These are phyloP conservation scores for Crithidia acanthocephali DNA, from an alignment of 208 protist genomes.

Conservation along the genomic window DNA sequence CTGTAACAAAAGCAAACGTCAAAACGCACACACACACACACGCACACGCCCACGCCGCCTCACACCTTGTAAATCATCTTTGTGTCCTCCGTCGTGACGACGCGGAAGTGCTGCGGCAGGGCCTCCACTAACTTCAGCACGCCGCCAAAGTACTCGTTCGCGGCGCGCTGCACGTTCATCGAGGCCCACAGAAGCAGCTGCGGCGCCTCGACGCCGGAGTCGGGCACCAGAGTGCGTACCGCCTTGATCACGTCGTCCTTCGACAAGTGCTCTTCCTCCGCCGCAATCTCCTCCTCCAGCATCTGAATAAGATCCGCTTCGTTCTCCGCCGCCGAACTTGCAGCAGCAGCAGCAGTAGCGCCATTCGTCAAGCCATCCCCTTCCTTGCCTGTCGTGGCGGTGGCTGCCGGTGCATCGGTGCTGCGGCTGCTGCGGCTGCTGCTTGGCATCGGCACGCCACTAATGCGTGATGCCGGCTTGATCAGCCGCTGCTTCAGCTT, in stretches of 20 bases:
- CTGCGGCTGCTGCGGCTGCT: constrained; percentile 1
- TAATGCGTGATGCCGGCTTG: constrained; percentile 6
- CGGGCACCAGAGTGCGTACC: constrained; percentile 60
- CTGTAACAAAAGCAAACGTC: not conserved
- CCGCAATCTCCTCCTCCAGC: constrained; percentile 45
- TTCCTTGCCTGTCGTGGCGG: not conserved
- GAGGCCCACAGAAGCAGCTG: constrained; percentile 81
- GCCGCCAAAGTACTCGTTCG: constrained; percentile 68
- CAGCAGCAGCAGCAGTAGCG: not conserved
- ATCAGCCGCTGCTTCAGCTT: constrained; percentile 39
- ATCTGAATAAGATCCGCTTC: constrained; percentile 48
- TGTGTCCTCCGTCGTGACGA: constrained; percentile 46
- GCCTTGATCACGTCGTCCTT: constrained; percentile 44
- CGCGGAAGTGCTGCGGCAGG: constrained; percentile 54
- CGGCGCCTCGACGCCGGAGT: constrained; percentile 58
- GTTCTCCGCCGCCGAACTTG: not conserved
- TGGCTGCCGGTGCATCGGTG: not conserved
- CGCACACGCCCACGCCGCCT: not conserved
- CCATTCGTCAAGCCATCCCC: not conserved
- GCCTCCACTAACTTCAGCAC: constrained; percentile 65
- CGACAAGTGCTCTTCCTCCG: constrained; percentile 45
- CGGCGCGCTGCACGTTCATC: constrained; percentile 68
- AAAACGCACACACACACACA: not conserved
- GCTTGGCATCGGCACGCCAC: not conserved
- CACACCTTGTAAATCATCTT: constrained; percentile 52